These are phyloP conservation scores for Dioszegia crocea DNA, from an alignment of 768 basidiomycete species.

Conservation along the genomic window DNA sequence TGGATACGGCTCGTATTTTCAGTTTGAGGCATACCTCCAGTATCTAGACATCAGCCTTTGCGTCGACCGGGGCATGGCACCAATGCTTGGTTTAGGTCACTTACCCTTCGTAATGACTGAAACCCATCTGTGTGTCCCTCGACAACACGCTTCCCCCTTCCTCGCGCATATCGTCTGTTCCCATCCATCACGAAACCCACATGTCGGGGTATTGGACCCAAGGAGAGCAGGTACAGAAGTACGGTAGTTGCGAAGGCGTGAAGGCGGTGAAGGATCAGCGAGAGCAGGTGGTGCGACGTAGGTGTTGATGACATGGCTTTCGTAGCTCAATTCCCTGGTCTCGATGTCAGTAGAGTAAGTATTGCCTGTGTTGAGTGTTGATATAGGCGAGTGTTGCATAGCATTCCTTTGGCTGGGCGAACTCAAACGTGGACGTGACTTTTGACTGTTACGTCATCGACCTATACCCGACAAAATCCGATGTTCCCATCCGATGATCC, in stretches of 20 bases:
- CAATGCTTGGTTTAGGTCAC: slow-evolving; percentile 39
- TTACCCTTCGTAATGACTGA: slow-evolving; percentile 68
- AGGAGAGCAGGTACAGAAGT: slow-evolving; percentile 64
- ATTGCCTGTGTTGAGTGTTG: too few species aligned
- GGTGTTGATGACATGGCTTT: not conserved
- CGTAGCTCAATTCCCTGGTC: not conserved
- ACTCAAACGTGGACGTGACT: too few species aligned
- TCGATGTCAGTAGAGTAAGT: not conserved
- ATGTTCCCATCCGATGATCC: slow-evolving; percentile 15
- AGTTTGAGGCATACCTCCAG: slow-evolving; percentile 78
- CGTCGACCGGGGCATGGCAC: too few species aligned
- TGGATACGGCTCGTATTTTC: slow-evolving; percentile 76
- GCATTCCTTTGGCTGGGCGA: not conserved
- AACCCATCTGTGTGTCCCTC: slow-evolving; percentile 86
- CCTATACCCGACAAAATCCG: slow-evolving; percentile 1
- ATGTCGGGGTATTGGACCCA: slow-evolving; percentile 83
- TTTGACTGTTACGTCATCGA: not conserved
- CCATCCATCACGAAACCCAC: slow-evolving; percentile 98
- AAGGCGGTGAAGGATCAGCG: slow-evolving; percentile 17
- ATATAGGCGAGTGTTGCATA: too few species aligned
- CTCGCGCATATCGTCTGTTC: slow-evolving; percentile 77
- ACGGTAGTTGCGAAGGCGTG: slow-evolving; percentile 40
- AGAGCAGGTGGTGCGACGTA: slow-evolving; percentile 2
- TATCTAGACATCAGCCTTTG: slow-evolving; percentile 55
- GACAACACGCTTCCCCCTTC: slow-evolving; percentile 58